Evolutionary conservation across 139 green algal genomes (phyloP).

Genomic region (Chlorella sp.): DNA sequence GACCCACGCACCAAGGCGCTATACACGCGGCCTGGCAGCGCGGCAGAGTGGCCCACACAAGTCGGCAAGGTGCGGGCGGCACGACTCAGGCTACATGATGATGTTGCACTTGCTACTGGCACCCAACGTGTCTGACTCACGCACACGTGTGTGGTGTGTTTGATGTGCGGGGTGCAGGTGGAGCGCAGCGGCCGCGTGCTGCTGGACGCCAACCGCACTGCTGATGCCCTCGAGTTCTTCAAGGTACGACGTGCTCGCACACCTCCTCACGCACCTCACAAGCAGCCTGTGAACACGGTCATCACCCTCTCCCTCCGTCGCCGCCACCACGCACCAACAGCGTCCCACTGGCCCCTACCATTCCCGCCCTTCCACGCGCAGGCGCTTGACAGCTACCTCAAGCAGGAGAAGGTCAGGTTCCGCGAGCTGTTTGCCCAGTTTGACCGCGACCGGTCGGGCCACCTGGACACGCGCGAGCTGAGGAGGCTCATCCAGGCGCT

Average conservation of each 20-base stretch:
- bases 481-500: slow-evolving; percentile 15
- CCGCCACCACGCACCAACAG: too few species aligned
- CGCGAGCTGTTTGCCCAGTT: slow-evolving; percentile 16
- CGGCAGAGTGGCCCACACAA: slow-evolving; percentile 10
- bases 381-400: slow-evolving; percentile 24
- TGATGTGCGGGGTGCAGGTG: neutral
- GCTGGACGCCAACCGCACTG: slow-evolving; percentile 1
- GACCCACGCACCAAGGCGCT: slow-evolving; percentile 11
- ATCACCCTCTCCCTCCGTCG: too few species aligned
- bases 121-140: too few species aligned
- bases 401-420: slow-evolving; percentile 11
- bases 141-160: too few species aligned
- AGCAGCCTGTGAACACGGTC: too few species aligned
- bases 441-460: slow-evolving; percentile 30
- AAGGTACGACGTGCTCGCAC: slow-evolving; percentile 9
- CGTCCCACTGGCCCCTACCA: too few species aligned
- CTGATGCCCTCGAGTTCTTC: slow-evolving; percentile 20
- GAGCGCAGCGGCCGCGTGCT: neutral
- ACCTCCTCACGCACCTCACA: too few species aligned
- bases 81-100: too few species aligned
- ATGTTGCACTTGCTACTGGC: too few species aligned
- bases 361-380: neutral
- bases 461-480: slow-evolving; percentile 29
- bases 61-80: slow-evolving; percentile 6
- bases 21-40: slow-evolving; percentile 3